Base-by-base conservation (phyloP, 2,329 filamentous ascomycete species). In the Xylariaceae sp. region DNA sequence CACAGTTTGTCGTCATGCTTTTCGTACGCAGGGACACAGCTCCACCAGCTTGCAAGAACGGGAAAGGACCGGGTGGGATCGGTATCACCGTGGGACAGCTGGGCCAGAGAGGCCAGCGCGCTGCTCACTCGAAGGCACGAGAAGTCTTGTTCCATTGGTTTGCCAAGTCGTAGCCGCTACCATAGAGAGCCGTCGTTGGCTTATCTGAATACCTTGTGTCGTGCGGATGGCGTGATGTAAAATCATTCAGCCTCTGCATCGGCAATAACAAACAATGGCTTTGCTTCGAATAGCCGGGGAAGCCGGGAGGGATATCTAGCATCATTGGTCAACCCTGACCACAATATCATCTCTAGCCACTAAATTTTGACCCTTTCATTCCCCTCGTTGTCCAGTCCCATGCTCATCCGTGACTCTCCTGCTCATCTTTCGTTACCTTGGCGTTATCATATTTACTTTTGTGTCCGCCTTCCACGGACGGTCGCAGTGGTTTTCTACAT, bases 401-500 rank as follows among this genome's bases (percentile, higher is more conserved):
- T 54, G 39, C 41, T n/a, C 39, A 10, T 45, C 35, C 18, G 35
- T 63, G 17, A 44, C 52, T 53, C 53, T 30, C 45, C 55, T 37
- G 30, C 51, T 52, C 15, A 47, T 11, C 37, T 3, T 58, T 48
- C 15, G 30, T 30, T 41, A 37, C 17, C 18, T 9, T 51, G 23
- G 23, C 4, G 23, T 15, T 3, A 35, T 41, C 55, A 18, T 53
- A n/a, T 18, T 35, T 15, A 2, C 15, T 49, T 35, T 45, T 17
- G 48, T 48, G 18, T 34, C 39, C 34, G 15, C 18, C 18, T 37
- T 55, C 48, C 13, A 56, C 47, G 9, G 6, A 34, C 23, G 23
- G 13, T 55, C 37, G 48, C 35, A n/a, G 49, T 18, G 37, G 37
- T 17, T 51, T 57, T 55, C 56, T 66, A 73, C 93, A 97, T 97